Base-by-base conservation (phyloP, 495 filamentous ascomycete genomes). In the Penicillium canariense region DNA sequence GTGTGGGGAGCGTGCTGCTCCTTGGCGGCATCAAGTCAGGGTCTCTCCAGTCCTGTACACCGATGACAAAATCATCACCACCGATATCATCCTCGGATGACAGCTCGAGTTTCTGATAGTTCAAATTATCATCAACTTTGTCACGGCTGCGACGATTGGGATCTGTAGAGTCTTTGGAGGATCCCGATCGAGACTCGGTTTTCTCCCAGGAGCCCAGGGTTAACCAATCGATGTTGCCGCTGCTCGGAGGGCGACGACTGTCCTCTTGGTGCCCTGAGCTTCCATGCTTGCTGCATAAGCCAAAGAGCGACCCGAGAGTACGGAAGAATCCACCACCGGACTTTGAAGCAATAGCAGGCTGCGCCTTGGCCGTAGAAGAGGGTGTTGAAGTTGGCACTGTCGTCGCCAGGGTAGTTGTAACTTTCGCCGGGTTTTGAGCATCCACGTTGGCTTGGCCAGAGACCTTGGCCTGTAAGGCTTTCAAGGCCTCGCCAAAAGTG, bases 1-100 rank as follows among this genome's bases (percentile, higher is more conserved):
- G 55, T 17, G 52, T 69, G 54, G 50, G 50, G 30, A 68, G 55
- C 7, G 60, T 55, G 18, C 68, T 72, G 46, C 55, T 64, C 39
- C 71, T 73, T 9, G 70, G 55, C 27, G 68, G 65, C 42, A 90
- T 79, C 15, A 95, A 74, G 63, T 95, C 90, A 4, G 89, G 87
- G 63, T 96, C 91, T 51, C 90, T 84, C 91, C 91, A 96, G 60
- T 96, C 91, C 56, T 96, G 90, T 11, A 95, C 86, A 2, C 91
- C 91, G 65, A 95, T 96, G n/a, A 89, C 83, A 68, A 95, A 96
- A 48, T 81, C 84, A 70, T 92, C 89, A 7, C 72, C 77, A 36
- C 77, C 67, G 27, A 58, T 46, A 5, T 30, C 66, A 34, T 51
- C 48, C 27, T 62, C 63, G 12, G 61, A 40, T 17, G 52, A 43